Percentiles rank a stretch among this genome's conserved stretches.
phyloP scores from a whole-genome alignment of 345 rosid species.

The Ceriops tagal region DNA sequence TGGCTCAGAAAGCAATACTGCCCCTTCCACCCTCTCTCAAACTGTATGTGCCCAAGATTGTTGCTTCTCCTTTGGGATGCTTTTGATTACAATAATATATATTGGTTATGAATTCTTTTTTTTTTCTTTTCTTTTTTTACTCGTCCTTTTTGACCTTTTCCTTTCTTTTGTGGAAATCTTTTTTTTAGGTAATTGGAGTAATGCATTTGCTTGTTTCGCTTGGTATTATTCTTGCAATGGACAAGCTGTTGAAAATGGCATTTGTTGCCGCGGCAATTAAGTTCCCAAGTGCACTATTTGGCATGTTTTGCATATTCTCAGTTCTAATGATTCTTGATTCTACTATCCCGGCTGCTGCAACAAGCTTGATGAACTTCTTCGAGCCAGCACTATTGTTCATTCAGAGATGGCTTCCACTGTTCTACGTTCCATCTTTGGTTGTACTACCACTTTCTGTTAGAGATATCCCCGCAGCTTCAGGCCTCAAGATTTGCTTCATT shows the following conservation, averaged over 20 bases:
- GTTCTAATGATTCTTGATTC: slow-evolving; percentile 61
- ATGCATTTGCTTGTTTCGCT: slow-evolving; percentile 72
- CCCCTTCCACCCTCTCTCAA: slow-evolving; percentile 42
- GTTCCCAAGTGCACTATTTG: slow-evolving; percentile 93
- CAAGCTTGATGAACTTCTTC: slow-evolving; percentile 64
- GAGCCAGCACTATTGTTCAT: slow-evolving; percentile 81
- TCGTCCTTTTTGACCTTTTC: not conserved
- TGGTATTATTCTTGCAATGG: slow-evolving; percentile 78
- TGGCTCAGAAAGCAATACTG: slow-evolving; percentile 39
- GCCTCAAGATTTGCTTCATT: slow-evolving; percentile 80
- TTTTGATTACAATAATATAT: not conserved
- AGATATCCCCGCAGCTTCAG: slow-evolving; percentile 93
- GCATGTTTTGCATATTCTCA: slow-evolving; percentile 94
- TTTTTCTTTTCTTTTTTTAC: not conserved
- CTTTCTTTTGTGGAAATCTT: not conserved
- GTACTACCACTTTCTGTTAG: slow-evolving; percentile 83
- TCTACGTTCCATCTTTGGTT: slow-evolving; percentile 88
- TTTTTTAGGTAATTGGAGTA: slow-evolving; percentile 50
- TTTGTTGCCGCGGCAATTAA: slow-evolving; percentile 82
- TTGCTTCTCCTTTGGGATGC: not conserved
- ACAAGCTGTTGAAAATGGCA: slow-evolving; percentile 62
- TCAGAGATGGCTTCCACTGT: slow-evolving; percentile 95
- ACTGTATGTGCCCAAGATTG: slow-evolving; percentile 29
- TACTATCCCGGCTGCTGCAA: slow-evolving; percentile 64
- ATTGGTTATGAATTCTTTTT: not conserved